phyloP scores from a whole-genome alignment of 257 asterid species.

The Solanum arcanum region DNA sequence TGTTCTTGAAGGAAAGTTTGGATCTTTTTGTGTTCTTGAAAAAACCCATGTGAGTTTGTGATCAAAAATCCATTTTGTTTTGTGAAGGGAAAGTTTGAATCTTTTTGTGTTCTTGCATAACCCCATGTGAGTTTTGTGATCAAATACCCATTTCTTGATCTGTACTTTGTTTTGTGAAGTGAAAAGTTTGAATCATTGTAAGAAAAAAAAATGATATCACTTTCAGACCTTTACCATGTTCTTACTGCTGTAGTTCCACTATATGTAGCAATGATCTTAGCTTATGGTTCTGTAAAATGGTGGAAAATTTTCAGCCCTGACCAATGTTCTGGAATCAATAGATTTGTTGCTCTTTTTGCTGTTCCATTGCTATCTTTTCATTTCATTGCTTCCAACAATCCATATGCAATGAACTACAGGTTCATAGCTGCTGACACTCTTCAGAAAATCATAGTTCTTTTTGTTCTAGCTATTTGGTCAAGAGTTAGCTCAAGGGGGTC shows the following conservation, averaged over 20 bases:
- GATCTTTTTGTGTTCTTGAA: neutral
- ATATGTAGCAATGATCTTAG: slow-evolving; percentile 41
- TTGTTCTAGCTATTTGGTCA: slow-evolving; percentile 26
- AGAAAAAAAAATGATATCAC: slow-evolving; percentile 17
- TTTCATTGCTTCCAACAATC: slow-evolving; percentile 36
- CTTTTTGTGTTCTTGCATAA: neutral
- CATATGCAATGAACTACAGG: slow-evolving; percentile 39
- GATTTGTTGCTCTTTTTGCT: slow-evolving; percentile 48
- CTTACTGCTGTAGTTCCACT: slow-evolving; percentile 43
- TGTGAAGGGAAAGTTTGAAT: neutral
- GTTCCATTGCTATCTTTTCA: slow-evolving; percentile 40
- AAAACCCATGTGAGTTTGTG: neutral
- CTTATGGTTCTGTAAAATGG: slow-evolving; percentile 44
- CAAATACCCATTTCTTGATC: neutral
- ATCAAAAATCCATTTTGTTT: neutral
- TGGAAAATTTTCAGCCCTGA: slow-evolving; percentile 41
- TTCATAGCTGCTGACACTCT: slow-evolving; percentile 43
- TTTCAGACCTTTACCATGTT: slow-evolving; percentile 37
- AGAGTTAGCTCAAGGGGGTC: slow-evolving; percentile 30
- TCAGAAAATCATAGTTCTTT: slow-evolving; percentile 31
- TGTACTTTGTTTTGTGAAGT: neutral
- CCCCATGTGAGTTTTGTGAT: neutral
- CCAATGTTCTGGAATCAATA: slow-evolving; percentile 41
- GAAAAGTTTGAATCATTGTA: neutral
- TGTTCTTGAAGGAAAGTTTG: neutral